Percentiles rank a stretch among this genome's conserved stretches.
Conservation (phyloP, 2,329 filamentous ascomycete genomes). For the Hypoxylon sp. region DNA sequence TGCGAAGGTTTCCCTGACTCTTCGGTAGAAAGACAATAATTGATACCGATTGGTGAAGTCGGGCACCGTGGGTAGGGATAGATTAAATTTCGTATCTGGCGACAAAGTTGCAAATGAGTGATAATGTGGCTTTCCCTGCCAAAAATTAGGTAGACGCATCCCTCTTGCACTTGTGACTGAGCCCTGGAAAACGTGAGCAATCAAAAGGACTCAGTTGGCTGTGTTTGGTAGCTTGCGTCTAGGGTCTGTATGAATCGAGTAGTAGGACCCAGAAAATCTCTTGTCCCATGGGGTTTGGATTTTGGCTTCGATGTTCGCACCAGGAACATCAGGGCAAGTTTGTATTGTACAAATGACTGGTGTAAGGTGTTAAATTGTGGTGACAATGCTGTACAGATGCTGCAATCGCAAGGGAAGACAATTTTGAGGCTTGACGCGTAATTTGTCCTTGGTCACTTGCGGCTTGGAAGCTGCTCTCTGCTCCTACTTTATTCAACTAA, state of each 20-base stretch:
- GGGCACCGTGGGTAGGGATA: constrained; percentile 2
- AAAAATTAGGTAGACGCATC: constrained; percentile 7
- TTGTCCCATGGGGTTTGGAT: constrained; percentile 15
- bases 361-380: neutral
- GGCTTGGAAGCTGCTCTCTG: neutral
- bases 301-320: constrained; percentile 17
- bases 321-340: constrained; percentile 30
- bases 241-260: constrained; percentile 29
- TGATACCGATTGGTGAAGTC: constrained; percentile 11
- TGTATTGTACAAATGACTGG: constrained; percentile 1
- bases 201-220: constrained; percentile 26
- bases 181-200: constrained; percentile 29
- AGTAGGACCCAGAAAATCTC: constrained; percentile 4
- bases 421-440: neutral
- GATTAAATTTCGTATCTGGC: constrained; percentile 21
- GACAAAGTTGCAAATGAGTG: constrained; percentile 3
- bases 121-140: constrained; percentile 7
- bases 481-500: neutral
- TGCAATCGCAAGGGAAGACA: neutral
- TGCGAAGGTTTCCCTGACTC: constrained; percentile 18
- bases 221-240: constrained; percentile 15
- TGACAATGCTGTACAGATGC: neutral
- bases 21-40: constrained; percentile 12
- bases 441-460: neutral
- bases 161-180: constrained; percentile 16